These are phyloP conservation scores for Pelagomonas calceolata DNA, from an alignment of 108 stramenopile genomes.

Conservation along the genomic window DNA sequence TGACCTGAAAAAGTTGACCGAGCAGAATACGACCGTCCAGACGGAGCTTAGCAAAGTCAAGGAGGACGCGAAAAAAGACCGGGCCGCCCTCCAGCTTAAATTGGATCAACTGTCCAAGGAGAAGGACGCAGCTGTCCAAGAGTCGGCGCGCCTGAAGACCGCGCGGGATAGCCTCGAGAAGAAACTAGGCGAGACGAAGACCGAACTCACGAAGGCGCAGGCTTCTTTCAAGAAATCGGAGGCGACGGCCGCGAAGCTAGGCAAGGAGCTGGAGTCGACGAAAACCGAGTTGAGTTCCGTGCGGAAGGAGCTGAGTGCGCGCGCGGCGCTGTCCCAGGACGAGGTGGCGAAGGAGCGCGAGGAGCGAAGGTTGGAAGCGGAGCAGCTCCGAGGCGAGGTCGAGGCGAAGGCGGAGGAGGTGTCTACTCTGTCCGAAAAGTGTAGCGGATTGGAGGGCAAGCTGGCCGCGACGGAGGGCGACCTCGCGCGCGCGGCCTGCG, in stretches of 20 bases:
- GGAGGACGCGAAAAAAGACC: slow-evolving; percentile 6
- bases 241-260: not conserved
- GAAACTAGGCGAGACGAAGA: not conserved
- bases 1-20: not conserved
- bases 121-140: not conserved
- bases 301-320: too few relatives aligned
- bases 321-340: too few relatives aligned
- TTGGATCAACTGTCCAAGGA: not conserved
- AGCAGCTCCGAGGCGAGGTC: too few relatives aligned
- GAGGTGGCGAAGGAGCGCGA: too few relatives aligned
- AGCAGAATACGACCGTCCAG: too few relatives aligned
- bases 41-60: too few relatives aligned
- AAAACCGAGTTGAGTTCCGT: not conserved
- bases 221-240: not conserved
- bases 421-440: too few relatives aligned
- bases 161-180: not conserved
- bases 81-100: not conserved
- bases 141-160: not conserved
- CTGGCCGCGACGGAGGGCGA: too few relatives aligned
- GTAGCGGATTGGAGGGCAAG: too few relatives aligned
- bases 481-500: too few relatives aligned
- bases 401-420: too few relatives aligned
- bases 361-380: not conserved
- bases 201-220: not conserved
- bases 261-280: not conserved